These are phyloP conservation scores for Immersiporthe knoxdaviesiana DNA, from an alignment of 2,329 filamentous ascomycete species.

Conservation along the genomic window DNA sequence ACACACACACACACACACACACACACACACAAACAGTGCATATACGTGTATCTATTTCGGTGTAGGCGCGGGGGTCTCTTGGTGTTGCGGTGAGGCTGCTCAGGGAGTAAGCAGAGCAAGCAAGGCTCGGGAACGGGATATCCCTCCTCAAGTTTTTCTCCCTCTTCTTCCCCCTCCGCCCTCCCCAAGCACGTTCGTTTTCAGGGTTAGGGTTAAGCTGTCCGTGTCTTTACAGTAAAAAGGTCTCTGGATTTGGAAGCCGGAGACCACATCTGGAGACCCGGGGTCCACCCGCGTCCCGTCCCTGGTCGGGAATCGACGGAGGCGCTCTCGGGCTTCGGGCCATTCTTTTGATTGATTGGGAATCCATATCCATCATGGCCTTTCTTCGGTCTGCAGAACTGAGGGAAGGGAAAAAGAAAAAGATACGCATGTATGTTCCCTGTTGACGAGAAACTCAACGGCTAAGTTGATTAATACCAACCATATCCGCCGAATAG, in stretches of 20 bases:
- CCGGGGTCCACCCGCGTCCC: neutral
- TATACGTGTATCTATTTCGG: neutral
- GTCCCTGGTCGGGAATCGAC: conserved; percentile 6
- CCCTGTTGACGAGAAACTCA: too few species aligned
- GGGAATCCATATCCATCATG: neutral
- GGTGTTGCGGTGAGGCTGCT: neutral
- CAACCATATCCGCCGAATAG: too few species aligned
- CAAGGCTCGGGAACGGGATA: neutral
- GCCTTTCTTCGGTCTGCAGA: neutral
- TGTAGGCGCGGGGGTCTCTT: neutral
- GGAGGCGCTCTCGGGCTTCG: conserved; percentile 10
- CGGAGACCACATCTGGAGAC: conserved; percentile 15
- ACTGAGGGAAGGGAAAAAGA: neutral
- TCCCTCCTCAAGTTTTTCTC: neutral
- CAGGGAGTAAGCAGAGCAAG: neutral
- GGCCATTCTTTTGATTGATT: neutral
- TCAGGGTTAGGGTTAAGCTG: neutral
- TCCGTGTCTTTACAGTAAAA: too few species aligned
- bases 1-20: neutral
- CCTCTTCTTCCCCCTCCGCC: too few species aligned
- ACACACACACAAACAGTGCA: neutral
- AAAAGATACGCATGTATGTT: too few species aligned
- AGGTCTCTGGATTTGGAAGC: neutral
- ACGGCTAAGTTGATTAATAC: too few species aligned
- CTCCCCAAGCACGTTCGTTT: too few species aligned